These are phyloP conservation scores for Pseudopediastrum boryanum DNA, from an alignment of 139 green algal genomes.

Conservation along the genomic window DNA sequence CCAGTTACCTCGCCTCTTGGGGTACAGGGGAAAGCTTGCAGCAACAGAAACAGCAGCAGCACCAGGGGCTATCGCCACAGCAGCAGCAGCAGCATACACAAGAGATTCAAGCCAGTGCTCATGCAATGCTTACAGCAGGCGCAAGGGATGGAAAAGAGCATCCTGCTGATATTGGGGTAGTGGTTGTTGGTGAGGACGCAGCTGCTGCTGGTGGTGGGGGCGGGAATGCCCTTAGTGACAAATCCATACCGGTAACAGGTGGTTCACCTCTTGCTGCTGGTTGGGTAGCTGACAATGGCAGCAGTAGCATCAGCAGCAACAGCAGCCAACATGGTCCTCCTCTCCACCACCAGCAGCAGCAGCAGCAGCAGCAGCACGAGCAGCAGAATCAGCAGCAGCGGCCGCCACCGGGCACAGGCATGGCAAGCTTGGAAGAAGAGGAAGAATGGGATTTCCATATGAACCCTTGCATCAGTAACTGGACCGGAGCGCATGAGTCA, in stretches of 20 bases:
- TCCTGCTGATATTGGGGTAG: too few species aligned
- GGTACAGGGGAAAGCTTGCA: neutral
- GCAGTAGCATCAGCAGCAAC: neutral
- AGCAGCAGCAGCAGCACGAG: neutral
- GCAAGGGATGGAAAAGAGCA: too few species aligned
- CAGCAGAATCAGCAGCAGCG: neutral
- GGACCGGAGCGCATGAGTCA: conserved; percentile 32
- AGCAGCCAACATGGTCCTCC: neutral
- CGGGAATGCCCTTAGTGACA: too few species aligned
- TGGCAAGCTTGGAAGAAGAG: neutral
- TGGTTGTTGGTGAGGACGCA: too few species aligned
- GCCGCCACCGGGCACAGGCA: neutral
- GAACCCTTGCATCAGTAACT: conserved; percentile 10
- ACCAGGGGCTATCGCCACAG: neutral
- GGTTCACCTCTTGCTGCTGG: neutral
- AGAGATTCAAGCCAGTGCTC: neutral
- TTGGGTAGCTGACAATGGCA: neutral
- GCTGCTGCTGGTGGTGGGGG: too few species aligned
- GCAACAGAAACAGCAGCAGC: neutral
- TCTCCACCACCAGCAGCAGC: neutral
- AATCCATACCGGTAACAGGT: too few species aligned
- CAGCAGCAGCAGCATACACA: conserved; percentile 12
- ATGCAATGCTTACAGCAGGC: neutral
- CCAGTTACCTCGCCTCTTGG: neutral
- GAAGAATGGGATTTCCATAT: neutral